phyloP scores from a whole-genome alignment of 768 basidiomycete genomes.

The Coprinellus aureogranulatus region DNA sequence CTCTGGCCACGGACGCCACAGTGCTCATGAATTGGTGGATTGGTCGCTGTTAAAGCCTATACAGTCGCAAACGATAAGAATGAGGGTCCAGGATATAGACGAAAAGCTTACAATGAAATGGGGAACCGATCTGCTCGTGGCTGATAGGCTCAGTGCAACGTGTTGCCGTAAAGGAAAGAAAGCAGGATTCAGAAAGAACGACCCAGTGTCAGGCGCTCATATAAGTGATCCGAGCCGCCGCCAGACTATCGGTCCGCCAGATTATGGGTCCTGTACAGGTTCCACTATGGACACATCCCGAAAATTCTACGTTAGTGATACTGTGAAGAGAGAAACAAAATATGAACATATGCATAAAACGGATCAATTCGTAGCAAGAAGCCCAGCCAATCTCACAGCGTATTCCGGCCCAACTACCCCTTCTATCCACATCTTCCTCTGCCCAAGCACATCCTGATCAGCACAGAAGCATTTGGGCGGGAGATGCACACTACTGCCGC shows the following conservation, averaged over 20 bases:
- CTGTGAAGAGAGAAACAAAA: background rate
- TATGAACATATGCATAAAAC: background rate
- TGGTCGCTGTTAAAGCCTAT: background rate
- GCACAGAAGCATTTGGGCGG: conserved; percentile 53
- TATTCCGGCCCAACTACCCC: conserved; percentile 13
- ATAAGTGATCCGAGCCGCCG: conserved; percentile 3
- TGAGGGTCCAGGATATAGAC: background rate
- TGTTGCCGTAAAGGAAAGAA: background rate
- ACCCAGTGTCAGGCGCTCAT: background rate
- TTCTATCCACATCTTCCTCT: conserved; percentile 22
- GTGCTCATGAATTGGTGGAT: background rate
- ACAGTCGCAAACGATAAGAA: background rate
- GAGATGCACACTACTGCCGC: conserved; percentile 32
- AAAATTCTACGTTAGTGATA: conserved; percentile 3
- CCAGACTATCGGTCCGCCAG: conserved; percentile 7
- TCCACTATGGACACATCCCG: background rate
- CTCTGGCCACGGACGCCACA: background rate
- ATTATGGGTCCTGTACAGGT: conserved; percentile 2
- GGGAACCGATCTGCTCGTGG: background rate
- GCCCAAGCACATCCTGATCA: conserved; percentile 18
- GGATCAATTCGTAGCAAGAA: conserved; percentile 8
- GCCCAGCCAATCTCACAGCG: conserved; percentile 11
- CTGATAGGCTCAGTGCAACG: conserved; percentile 1
- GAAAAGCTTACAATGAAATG: conserved; percentile 1
- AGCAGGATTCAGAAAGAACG: background rate